Evolutionary conservation across 2,329 filamentous ascomycete genomes (phyloP).

Genomic region (Pestalotiopsis sp.): DNA sequence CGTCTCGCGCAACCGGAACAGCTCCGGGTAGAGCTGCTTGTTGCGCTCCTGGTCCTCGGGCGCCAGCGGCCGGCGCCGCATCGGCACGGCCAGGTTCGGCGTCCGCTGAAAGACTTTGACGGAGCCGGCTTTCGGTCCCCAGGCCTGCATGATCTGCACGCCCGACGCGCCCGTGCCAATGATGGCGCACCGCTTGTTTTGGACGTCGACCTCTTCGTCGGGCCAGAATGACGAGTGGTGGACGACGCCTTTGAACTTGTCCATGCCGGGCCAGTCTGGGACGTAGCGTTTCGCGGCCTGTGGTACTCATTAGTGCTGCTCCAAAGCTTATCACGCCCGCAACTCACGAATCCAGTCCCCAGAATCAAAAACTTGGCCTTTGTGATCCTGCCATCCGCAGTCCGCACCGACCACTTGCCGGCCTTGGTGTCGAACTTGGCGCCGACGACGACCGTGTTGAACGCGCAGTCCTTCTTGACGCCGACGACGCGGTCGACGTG

Average conservation of each 20-base stretch:
- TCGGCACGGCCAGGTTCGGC: conserved; percentile 65
- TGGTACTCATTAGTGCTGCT: conserved; percentile 12
- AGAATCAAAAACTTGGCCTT: conserved; percentile 51
- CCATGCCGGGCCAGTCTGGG: conserved; percentile 60
- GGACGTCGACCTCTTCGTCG: conserved; percentile 54
- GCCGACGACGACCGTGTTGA: conserved; percentile 55
- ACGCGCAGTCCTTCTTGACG: conserved; percentile 58
- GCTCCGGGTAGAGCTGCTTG: conserved; percentile 46
- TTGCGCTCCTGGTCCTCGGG: conserved; percentile 49
- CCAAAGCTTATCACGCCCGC: too few relatives aligned
- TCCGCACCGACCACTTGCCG: conserved; percentile 52
- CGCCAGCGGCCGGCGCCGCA: conserved; percentile 53
- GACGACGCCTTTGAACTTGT: conserved; percentile 60
- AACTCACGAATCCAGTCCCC: conserved; percentile 50
- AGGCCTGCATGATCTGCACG: conserved; percentile 65
- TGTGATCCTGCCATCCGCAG: conserved; percentile 51
- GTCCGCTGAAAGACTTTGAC: conserved; percentile 67
- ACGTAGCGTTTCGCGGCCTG: conserved; percentile 61
- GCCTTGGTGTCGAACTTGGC: conserved; percentile 50
- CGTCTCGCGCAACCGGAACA: conserved; percentile 54
- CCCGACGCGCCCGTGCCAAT: conserved; percentile 68
- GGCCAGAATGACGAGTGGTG: conserved; percentile 66
- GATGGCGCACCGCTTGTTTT: conserved; percentile 60
- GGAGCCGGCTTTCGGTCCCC: conserved; percentile 51
- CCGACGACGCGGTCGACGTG: conserved; percentile 56